These are phyloP conservation scores for Coniosporium apollinis DNA, from an alignment of 495 filamentous ascomycete species.

Conservation along the genomic window DNA sequence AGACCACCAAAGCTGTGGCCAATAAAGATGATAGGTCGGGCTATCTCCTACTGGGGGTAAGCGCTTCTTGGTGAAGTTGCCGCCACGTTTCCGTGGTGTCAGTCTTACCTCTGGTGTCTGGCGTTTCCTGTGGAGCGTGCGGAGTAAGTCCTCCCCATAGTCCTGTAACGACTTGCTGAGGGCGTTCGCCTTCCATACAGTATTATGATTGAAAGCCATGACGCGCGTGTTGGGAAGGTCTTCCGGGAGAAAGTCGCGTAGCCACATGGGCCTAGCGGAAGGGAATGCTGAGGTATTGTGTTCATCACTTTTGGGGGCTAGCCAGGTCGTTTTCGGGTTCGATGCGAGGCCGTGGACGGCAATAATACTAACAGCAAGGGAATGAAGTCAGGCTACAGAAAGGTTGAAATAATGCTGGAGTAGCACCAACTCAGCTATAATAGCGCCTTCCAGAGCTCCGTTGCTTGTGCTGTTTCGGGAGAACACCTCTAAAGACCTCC, in stretches of 20 bases:
- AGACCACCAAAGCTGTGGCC: slow-evolving; percentile 2
- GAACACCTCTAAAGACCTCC: background rate
- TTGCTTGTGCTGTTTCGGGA: background rate
- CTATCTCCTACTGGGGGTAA: background rate
- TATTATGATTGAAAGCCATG: slow-evolving; percentile 11
- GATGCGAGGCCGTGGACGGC: slow-evolving; percentile 9
- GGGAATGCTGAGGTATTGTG: background rate
- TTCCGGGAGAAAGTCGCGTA: slow-evolving; percentile 8
- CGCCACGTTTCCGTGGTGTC: no score
- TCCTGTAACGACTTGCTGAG: slow-evolving; percentile 5
- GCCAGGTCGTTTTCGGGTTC: slow-evolving; percentile 5
- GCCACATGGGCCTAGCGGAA: slow-evolving; percentile 3
- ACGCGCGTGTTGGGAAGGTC: slow-evolving; percentile 5
- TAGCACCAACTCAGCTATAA: background rate
- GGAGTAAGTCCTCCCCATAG: background rate
- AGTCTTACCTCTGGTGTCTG: background rate
- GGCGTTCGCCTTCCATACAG: slow-evolving; percentile 6
- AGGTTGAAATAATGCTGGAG: background rate
- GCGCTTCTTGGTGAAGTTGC: background rate
- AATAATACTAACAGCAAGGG: slow-evolving; percentile 7
- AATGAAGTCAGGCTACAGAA: background rate
- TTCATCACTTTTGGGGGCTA: background rate
- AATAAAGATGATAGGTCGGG: slow-evolving; percentile 1
- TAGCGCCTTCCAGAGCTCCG: background rate
- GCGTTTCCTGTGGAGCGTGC: background rate